Conservation (phyloP, 2,329 filamentous ascomycete species). For the Daldinia eschscholtzii region DNA sequence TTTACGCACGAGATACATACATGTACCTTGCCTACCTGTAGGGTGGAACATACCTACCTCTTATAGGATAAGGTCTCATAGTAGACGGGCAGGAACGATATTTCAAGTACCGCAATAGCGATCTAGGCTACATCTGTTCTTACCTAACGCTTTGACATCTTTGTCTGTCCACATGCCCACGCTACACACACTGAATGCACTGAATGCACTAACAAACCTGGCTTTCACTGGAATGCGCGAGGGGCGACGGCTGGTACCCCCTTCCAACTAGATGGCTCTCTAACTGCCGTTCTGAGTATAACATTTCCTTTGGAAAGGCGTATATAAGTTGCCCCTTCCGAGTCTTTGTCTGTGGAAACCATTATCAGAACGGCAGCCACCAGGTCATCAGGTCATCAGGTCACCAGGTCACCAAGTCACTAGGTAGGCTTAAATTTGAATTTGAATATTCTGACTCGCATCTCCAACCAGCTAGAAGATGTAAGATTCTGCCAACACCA, state of each 20-base stretch:
- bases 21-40: no score
- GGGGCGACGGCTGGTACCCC: constrained; percentile 11
- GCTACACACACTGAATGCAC: not conserved
- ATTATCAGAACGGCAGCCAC: not conserved
- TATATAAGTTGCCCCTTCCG: constrained; percentile 18
- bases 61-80: no score
- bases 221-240: constrained; percentile 3
- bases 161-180: constrained; percentile 1
- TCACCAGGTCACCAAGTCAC: not conserved
- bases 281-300: not conserved
- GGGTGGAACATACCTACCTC: no score
- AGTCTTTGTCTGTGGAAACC: not conserved
- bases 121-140: not conserved
- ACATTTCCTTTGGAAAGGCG: constrained; percentile 4
- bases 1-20: not conserved
- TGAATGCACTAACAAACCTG: not conserved
- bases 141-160: not conserved
- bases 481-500: not conserved
- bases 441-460: not conserved
- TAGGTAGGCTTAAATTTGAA: not conserved
- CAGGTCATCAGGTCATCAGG: not conserved
- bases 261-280: not conserved
- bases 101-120: not conserved
- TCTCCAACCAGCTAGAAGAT: not conserved
- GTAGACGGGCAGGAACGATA: not conserved